Conservation (phyloP, 2,329 filamentous ascomycete genomes). For the Chaetoscypha palmicola region DNA sequence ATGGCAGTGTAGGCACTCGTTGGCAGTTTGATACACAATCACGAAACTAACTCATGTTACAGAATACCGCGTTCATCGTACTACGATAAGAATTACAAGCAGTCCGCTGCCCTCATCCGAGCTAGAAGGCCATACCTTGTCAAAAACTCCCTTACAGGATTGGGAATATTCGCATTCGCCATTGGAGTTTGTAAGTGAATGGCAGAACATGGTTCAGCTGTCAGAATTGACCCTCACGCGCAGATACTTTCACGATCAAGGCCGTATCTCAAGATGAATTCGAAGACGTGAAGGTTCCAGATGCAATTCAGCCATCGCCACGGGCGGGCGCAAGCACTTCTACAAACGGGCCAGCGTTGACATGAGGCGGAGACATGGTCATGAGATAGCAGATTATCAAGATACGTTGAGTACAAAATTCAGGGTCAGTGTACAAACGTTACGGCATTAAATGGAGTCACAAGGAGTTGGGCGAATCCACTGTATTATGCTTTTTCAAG, state of each 20-base stretch:
- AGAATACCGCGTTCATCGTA: slow-evolving; percentile 69
- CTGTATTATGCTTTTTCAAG: not conserved
- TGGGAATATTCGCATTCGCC: slow-evolving; percentile 68
- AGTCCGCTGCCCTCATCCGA: slow-evolving; percentile 82
- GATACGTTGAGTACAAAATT: not conserved
- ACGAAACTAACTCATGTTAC: not conserved
- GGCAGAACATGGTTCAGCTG: too few species aligned
- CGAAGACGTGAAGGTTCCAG: slow-evolving; percentile 86
- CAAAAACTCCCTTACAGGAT: slow-evolving; percentile 78
- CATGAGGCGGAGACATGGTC: slow-evolving; percentile 4
- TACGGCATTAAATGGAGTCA: not conserved
- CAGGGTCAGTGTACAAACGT: not conserved
- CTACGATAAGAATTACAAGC: slow-evolving; percentile 82
- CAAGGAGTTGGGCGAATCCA: not conserved
- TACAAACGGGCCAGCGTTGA: slow-evolving; percentile 11
- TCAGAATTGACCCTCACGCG: too few species aligned
- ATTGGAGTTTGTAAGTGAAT: slow-evolving; percentile 83
- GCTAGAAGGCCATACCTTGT: slow-evolving; percentile 87
- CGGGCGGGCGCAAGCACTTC: slow-evolving; percentile 21
- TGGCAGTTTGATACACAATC: not conserved
- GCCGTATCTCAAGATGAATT: slow-evolving; percentile 96
- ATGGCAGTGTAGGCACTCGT: slow-evolving; percentile 26
- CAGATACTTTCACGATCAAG: slow-evolving; percentile 66
- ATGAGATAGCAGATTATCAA: not conserved
- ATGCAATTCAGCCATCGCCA: slow-evolving; percentile 32